Conservation (phyloP, 768 basidiomycete genomes). For the Tylopilus rubrobrunneus region DNA sequence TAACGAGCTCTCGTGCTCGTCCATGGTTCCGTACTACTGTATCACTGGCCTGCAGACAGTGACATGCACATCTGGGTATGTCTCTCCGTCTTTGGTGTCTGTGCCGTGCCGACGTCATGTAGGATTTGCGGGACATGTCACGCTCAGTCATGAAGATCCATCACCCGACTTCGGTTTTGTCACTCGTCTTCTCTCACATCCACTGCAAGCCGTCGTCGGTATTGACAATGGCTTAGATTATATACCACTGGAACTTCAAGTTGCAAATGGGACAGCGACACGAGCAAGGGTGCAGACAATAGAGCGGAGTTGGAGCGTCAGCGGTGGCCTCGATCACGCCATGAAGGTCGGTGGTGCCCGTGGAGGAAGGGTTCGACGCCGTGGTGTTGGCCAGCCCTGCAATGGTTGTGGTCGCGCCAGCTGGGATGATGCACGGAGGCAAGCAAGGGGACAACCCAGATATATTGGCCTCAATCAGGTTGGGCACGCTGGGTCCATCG, state of each 20-base stretch:
- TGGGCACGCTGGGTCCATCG: not conserved
- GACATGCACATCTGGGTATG: conserved; percentile 78
- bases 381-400: not conserved
- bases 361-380: conserved; percentile 16
- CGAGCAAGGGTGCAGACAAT: conserved; percentile 14
- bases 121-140: conserved; percentile 74
- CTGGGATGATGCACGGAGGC: no score
- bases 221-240: conserved; percentile 59
- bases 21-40: conserved; percentile 65
- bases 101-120: conserved; percentile 2
- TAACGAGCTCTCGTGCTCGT: conserved; percentile 63
- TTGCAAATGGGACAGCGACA: conserved; percentile 66
- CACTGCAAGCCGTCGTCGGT: conserved; percentile 65
- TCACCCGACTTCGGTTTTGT: conserved; percentile 65
- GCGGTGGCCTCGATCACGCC: conserved; percentile 72
- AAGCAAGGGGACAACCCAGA: not conserved
- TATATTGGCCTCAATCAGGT: conserved; percentile 23
- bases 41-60: conserved; percentile 77
- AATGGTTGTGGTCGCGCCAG: no score
- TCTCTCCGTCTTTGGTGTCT: not conserved
- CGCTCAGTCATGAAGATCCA: conserved; percentile 68
- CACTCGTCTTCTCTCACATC: conserved; percentile 69
- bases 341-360: conserved; percentile 52
- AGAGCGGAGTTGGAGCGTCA: conserved; percentile 67
- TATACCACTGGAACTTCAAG: conserved; percentile 65